These are phyloP conservation scores for Westerdykella ornata DNA, from an alignment of 2,329 filamentous ascomycete genomes.

Conservation along the genomic window DNA sequence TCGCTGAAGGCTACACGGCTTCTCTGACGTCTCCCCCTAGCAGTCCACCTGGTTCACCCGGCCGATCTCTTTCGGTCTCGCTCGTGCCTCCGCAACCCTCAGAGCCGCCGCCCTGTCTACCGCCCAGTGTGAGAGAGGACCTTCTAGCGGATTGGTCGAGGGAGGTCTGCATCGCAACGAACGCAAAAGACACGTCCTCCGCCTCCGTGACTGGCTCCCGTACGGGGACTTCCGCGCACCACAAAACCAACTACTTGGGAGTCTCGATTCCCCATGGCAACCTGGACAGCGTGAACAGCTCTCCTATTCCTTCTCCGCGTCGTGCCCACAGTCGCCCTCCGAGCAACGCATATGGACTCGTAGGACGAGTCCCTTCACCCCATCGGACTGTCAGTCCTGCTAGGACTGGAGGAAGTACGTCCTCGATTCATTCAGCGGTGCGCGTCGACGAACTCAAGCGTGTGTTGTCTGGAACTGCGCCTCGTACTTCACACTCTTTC, in stretches of 20 bases:
- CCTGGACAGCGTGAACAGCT: conserved; percentile 27
- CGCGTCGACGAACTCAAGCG: conserved; percentile 44
- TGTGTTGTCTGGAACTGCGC: conserved; percentile 37
- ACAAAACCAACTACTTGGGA: conserved; percentile 45
- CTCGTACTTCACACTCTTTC: conserved; percentile 26
- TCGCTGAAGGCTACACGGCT: conserved; percentile 64
- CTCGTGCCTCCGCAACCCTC: conserved; percentile 41
- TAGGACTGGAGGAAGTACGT: conserved; percentile 30
- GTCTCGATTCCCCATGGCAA: conserved; percentile 46
- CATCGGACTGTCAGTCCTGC: conserved; percentile 25
- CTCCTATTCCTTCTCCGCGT: conserved; percentile 26
- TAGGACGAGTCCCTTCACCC: conserved; percentile 26
- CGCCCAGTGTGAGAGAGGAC: conserved; percentile 61
- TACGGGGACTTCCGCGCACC: conserved; percentile 34
- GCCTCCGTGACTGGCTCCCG: conserved; percentile 71
- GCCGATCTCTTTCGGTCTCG: conserved; percentile 57
- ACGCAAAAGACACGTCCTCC: conserved; percentile 63
- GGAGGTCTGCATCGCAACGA: conserved; percentile 61
- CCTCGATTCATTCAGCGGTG: conserved; percentile 34
- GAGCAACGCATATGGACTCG: conserved; percentile 30
- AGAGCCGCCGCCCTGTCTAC: conserved; percentile 48
- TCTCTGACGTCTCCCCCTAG: conserved; percentile 56
- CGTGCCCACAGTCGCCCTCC: conserved; percentile 30
- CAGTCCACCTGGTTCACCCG: conserved; percentile 64
- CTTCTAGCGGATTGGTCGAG: conserved; percentile 76